Percentiles rank a stretch among this genome's conserved stretches.
Evolutionary conservation across 2,329 filamentous ascomycete genomes (phyloP).

Genomic region (Aspergillus latus): DNA sequence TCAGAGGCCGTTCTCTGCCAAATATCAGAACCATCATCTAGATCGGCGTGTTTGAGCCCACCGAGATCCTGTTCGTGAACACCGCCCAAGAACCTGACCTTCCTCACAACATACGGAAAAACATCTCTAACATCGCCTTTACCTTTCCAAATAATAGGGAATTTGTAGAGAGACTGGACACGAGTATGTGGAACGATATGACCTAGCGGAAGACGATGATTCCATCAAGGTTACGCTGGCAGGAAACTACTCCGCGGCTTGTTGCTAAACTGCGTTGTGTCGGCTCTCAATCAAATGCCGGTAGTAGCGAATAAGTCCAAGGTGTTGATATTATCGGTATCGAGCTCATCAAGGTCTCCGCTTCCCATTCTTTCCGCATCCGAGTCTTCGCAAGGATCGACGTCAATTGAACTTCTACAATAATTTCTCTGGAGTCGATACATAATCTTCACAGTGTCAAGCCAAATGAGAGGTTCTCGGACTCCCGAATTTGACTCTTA

Average conservation of each 20-base stretch:
- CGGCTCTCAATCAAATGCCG: no score
- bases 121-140: conserved; percentile 62
- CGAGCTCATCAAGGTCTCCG: conserved; percentile 66
- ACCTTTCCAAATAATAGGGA: conserved; percentile 71
- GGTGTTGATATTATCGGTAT: conserved; percentile 78
- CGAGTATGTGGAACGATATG: conserved; percentile 75
- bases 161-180: conserved; percentile 79
- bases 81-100: conserved; percentile 75
- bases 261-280: conserved; percentile 79
- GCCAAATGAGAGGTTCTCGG: conserved; percentile 83
- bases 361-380: conserved; percentile 77
- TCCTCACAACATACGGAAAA: conserved; percentile 70
- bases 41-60: conserved; percentile 75
- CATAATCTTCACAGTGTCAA: conserved; percentile 78
- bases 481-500: conserved; percentile 78
- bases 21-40: conserved; percentile 86
- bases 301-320: conserved; percentile 39
- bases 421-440: conserved; percentile 82
- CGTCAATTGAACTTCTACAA: conserved; percentile 95
- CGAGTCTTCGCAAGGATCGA: conserved; percentile 85
- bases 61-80: conserved; percentile 73
- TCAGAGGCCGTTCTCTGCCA: conserved; percentile 84
- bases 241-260: conserved; percentile 83
- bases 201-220: conserved; percentile 76
- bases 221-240: conserved; percentile 74